A percentile compares a stretch with the other conserved stretches of the same genome.
phyloP scores from a whole-genome alignment of 371 early-diverging fungal genomes.

The Mortierella sp. region DNA sequence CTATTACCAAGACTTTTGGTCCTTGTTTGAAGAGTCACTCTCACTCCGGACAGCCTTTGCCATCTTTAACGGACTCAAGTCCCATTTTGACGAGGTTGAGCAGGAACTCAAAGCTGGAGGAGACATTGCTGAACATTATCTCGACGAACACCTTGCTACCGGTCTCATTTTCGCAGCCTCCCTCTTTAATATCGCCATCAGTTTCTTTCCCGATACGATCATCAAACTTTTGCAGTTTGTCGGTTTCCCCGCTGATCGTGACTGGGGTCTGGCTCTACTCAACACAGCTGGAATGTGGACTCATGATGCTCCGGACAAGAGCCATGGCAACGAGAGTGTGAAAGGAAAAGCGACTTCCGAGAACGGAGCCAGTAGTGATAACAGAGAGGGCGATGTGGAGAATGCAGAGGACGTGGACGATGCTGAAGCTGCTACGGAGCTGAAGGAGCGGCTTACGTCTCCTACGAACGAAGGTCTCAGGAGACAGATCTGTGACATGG shows the following conservation, averaged over 20 bases:
- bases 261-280: constrained; percentile 43
- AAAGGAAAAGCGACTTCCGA: neutral
- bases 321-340: neutral
- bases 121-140: constrained; percentile 36
- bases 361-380: too few relatives aligned
- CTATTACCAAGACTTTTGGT: constrained; percentile 49
- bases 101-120: constrained; percentile 47
- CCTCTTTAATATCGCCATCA: constrained; percentile 42
- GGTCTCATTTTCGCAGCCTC: constrained; percentile 37
- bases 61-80: constrained; percentile 44
- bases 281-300: constrained; percentile 40
- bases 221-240: constrained; percentile 42
- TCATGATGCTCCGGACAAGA: too few relatives aligned
- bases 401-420: too few relatives aligned
- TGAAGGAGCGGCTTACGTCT: constrained; percentile 27
- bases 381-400: too few relatives aligned
- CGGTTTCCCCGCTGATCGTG: constrained; percentile 42
- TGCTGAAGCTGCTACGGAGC: constrained; percentile 22
- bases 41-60: constrained; percentile 40
- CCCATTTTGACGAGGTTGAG: constrained; percentile 35
- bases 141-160: constrained; percentile 44
- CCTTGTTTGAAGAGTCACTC: constrained; percentile 39
- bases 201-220: constrained; percentile 37
- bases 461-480: constrained; percentile 37
- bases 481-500: constrained; percentile 38